Evolutionary conservation across 1,139 yeast species (phyloP).

Genomic region (Pichia terricola): DNA sequence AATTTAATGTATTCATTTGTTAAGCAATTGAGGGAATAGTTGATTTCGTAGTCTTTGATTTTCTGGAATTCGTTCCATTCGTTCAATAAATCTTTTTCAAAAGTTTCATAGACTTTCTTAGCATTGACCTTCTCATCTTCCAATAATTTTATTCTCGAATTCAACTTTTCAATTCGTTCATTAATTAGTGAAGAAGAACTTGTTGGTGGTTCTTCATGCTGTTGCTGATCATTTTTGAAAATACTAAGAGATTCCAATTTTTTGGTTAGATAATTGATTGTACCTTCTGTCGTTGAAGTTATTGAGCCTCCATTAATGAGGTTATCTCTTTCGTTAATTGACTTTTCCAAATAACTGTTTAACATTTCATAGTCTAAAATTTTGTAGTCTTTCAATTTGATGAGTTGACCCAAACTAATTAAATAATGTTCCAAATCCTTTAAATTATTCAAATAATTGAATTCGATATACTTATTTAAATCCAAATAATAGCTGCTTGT

Average conservation of each 20-base stretch:
- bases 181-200: slow-evolving; percentile 37
- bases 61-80: slow-evolving; percentile 80
- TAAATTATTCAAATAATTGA: slow-evolving; percentile 70
- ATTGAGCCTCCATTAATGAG: slow-evolving; percentile 43
- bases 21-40: slow-evolving; percentile 54
- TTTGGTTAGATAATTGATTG: slow-evolving; percentile 23
- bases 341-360: slow-evolving; percentile 64
- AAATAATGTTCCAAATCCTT: slow-evolving; percentile 86
- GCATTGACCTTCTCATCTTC: slow-evolving; percentile 22
- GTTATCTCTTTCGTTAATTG: slow-evolving; percentile 55
- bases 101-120: slow-evolving; percentile 45
- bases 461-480: slow-evolving; percentile 61
- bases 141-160: slow-evolving; percentile 19
- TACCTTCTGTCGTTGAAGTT: slow-evolving; percentile 26
- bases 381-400: slow-evolving; percentile 83
- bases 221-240: slow-evolving; percentile 22
- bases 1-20: slow-evolving; percentile 73
- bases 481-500: slow-evolving; percentile 37
- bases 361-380: slow-evolving; percentile 85
- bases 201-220: neutral
- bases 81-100: slow-evolving; percentile 50
- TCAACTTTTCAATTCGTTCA: slow-evolving; percentile 38
- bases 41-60: slow-evolving; percentile 71
- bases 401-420: slow-evolving; percentile 59
- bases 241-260: slow-evolving; percentile 25